phyloP scores from a whole-genome alignment of 495 filamentous ascomycete species.

The Tuber calosporum region DNA sequence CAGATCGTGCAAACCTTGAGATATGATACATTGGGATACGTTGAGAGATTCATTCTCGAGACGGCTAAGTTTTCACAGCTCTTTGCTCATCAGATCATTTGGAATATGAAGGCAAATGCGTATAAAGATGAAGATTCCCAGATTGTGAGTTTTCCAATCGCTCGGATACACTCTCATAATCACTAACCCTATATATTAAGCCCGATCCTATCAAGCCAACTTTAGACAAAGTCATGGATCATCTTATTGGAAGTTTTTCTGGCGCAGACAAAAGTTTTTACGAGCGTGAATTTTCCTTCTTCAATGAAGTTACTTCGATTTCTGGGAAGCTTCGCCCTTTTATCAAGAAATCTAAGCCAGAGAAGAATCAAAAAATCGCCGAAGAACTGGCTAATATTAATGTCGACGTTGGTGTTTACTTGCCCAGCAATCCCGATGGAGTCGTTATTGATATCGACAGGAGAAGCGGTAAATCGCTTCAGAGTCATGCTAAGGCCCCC shows the following conservation, averaged over 20 bases:
- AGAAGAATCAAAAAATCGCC: conserved; percentile 99
- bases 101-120: conserved; percentile 99
- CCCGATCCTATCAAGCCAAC: conserved; percentile 89
- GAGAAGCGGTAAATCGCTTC: conserved; percentile 91
- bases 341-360: conserved; percentile 84
- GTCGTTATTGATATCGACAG: conserved; percentile 96
- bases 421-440: conserved; percentile 94
- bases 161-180: conserved; percentile 5
- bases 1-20: conserved; percentile 96
- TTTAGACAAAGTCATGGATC: conserved; percentile 79
- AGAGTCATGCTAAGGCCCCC: conserved; percentile 95
- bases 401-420: conserved; percentile 91
- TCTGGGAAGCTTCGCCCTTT: conserved; percentile 91
- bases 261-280: conserved; percentile 74
- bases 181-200: conserved; percentile 48
- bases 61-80: conserved; percentile 91
- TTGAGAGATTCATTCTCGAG: conserved; percentile 92
- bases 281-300: conserved; percentile 92
- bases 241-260: conserved; percentile 75
- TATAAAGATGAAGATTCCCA: conserved; percentile 94
- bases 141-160: conserved; percentile 54
- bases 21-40: conserved; percentile 89
- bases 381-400: conserved; percentile 95
- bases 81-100: conserved; percentile 98
- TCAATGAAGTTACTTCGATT: conserved; percentile 90